Conservation (phyloP, 805 yeast genomes). For the Kluyveromyces nonfermentans region DNA sequence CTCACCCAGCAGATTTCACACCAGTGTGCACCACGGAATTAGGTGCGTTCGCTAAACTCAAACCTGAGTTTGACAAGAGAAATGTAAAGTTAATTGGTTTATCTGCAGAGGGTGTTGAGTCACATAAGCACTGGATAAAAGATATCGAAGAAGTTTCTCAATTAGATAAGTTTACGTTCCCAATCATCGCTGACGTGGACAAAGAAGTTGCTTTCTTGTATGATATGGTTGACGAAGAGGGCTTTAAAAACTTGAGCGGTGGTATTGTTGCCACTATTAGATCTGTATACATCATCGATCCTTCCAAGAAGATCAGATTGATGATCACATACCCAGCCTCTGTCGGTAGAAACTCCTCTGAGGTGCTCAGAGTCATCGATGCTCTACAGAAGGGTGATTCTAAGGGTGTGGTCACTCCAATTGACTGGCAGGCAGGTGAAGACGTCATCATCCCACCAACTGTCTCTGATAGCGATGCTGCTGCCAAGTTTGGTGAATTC, state of each 20-base stretch:
- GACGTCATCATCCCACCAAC: slow-evolving; percentile 90
- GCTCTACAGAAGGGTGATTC: slow-evolving; percentile 80
- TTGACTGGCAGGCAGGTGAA: slow-evolving; percentile 82
- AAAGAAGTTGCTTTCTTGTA: slow-evolving; percentile 77
- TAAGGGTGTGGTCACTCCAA: slow-evolving; percentile 80
- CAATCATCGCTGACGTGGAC: slow-evolving; percentile 81
- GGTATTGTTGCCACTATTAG: slow-evolving; percentile 83
- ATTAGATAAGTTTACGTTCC: slow-evolving; percentile 71
- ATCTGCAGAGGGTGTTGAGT: slow-evolving; percentile 73
- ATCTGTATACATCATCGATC: slow-evolving; percentile 87
- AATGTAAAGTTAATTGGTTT: slow-evolving; percentile 82
- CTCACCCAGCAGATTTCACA: slow-evolving; percentile 95
- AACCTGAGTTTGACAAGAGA: slow-evolving; percentile 81
- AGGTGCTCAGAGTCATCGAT: slow-evolving; percentile 83
- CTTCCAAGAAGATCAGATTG: slow-evolving; percentile 78
- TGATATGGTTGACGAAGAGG: slow-evolving; percentile 85
- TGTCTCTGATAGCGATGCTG: slow-evolving; percentile 68
- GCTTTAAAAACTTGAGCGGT: slow-evolving; percentile 60
- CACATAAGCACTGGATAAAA: slow-evolving; percentile 79
- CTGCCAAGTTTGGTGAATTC: slow-evolving; percentile 78
- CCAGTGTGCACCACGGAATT: slow-evolving; percentile 96
- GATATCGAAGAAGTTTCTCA: slow-evolving; percentile 79
- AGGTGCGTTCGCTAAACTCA: slow-evolving; percentile 85
- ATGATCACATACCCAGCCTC: slow-evolving; percentile 87
- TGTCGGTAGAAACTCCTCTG: slow-evolving; percentile 88